Evolutionary conservation across 495 filamentous ascomycete genomes (phyloP), one percentile per base, ranked within the genome.

Genomic region (Darksidea phi): DNA sequence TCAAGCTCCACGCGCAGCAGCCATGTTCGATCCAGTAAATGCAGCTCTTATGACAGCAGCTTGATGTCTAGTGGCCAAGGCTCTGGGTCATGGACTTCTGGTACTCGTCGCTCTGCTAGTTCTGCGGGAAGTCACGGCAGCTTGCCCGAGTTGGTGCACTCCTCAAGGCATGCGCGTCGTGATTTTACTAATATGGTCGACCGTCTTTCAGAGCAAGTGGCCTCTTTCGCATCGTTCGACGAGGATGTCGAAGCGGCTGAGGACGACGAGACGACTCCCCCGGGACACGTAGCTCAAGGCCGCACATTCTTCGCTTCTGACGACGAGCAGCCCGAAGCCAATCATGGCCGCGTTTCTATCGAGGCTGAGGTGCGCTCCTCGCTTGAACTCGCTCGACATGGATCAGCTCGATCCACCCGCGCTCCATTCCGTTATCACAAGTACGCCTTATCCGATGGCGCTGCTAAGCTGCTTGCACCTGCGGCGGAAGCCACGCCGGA

Each of bases 21-120:
- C 70, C 78, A 77, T 54, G 80, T 81, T 3, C 80, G 77, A 6
- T 80, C 82, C 47, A 84, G 81, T 76, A 84, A 82, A 53, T 80
- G 77, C 61, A 81, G 79, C 65, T 84, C 81, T 25, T 78, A 83
- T 51, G 82, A 83, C 61, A 84, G 80, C 66, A 72, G 83, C 36
- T 77, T 81, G 45, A 66, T 79, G 55, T 81, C 78, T 13, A 50
- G 49, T 24, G 61, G 57, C n/a, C 51, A 46, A 23, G 51, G 34
- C 13, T 69, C 66, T 6, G 48, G 52, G 71, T 45, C 46, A 1
- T 66, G 63, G 63, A 79, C 52, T 72, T 79, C 79, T 7, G 75
- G 80, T 51, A 74, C 76, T 18, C 79, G 80, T 32, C 81, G 80
- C 59, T 84, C 81, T 10, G 78, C 79, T 0, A 76, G 79, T 23